Evolutionary conservation across 2,329 filamentous ascomycete genomes (phyloP).

Genomic region (Aureobasidium sp.): DNA sequence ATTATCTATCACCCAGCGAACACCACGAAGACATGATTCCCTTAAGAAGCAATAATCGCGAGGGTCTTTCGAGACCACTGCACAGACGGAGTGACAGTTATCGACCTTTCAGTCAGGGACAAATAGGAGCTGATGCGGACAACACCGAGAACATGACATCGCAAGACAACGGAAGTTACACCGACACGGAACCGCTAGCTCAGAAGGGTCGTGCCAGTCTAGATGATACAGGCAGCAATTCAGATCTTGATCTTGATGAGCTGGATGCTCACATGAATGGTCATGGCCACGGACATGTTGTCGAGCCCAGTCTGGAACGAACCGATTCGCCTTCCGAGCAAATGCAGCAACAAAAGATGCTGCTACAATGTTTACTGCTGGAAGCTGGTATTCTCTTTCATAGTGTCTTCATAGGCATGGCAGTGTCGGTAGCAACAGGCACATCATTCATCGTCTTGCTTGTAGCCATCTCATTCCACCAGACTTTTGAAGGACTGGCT

Average conservation of each 20-base stretch:
- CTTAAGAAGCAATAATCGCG: not conserved
- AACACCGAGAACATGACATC: not conserved
- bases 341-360: conserved; percentile 50
- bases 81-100: conserved; percentile 17
- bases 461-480: conserved; percentile 63
- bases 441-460: conserved; percentile 57
- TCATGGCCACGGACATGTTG: not conserved
- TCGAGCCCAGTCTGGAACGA: not conserved
- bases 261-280: conserved; percentile 19
- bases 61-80: not conserved
- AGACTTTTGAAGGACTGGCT: conserved; percentile 61
- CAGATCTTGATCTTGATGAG: conserved; percentile 23
- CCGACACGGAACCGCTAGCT: not conserved
- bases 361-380: conserved; percentile 64
- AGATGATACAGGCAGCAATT: conserved; percentile 18
- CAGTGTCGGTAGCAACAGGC: conserved; percentile 59
- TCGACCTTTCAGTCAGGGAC: conserved; percentile 20
- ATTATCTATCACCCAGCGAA: conserved; percentile 36
- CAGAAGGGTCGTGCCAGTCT: not conserved
- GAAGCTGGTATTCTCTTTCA: conserved; percentile 75
- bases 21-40: not conserved
- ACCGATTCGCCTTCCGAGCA: conserved; percentile 3
- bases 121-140: conserved; percentile 13
- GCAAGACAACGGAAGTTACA: not conserved
- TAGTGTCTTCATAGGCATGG: conserved; percentile 68